Evolutionary conservation across 352 stramenopile species (phyloP).

Genomic region (Phytophthora pistaciae): DNA sequence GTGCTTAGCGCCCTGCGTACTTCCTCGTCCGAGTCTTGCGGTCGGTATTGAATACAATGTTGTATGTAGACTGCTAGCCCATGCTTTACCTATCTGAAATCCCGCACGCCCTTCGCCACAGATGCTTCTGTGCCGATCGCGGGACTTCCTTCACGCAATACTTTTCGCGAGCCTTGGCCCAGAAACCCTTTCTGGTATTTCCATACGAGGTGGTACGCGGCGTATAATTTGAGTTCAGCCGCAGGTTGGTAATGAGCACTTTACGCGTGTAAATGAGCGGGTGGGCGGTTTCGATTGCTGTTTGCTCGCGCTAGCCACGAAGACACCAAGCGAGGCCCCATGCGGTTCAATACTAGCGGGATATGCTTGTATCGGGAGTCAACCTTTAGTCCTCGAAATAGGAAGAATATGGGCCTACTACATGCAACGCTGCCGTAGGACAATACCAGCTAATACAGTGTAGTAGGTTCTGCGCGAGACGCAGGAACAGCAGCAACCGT

Average conservation of each 20-base stretch:
- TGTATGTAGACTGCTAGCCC: no score
- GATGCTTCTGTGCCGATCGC: neutral
- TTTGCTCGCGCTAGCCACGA: neutral
- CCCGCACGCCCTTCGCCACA: no score
- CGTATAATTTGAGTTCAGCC: neutral
- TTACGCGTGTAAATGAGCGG: neutral
- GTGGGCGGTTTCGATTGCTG: neutral
- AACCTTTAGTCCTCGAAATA: neutral
- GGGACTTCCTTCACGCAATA: neutral
- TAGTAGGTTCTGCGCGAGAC: neutral
- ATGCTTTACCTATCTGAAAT: no score
- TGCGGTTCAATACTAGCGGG: no score
- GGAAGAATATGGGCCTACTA: neutral
- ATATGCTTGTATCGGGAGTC: neutral
- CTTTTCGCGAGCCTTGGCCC: neutral
- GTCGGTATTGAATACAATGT: neutral
- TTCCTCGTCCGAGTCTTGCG: neutral
- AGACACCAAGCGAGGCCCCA: no score
- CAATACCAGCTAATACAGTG: neutral
- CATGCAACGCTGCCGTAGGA: neutral
- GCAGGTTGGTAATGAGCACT: neutral
- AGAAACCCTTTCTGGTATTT: neutral
- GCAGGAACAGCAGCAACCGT: neutral
- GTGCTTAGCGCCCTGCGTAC: neutral
- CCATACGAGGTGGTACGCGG: neutral